Percentiles rank a stretch among this genome's conserved stretches.
phyloP scores from a whole-genome alignment of 2,329 filamentous ascomycete species.

The Colletotrichum agaves region DNA sequence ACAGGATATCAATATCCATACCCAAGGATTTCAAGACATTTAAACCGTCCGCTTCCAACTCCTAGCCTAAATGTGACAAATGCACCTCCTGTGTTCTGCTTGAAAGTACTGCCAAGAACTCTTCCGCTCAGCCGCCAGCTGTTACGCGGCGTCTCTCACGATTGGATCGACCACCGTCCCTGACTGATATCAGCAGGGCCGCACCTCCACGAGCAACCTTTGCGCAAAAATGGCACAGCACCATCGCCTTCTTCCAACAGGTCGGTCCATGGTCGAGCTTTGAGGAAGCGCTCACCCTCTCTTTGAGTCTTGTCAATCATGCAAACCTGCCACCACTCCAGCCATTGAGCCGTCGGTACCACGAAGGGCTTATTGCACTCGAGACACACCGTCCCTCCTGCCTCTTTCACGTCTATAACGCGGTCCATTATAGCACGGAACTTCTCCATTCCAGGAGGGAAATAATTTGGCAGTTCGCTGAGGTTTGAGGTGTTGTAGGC shows the following conservation, averaged over 20 bases:
- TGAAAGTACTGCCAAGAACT: conserved; percentile 1
- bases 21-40: neutral
- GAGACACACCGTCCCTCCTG: conserved; percentile 63
- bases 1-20: neutral
- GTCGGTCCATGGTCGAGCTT: conserved; percentile 29
- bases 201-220: conserved; percentile 63
- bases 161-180: conserved; percentile 40
- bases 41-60: conserved; percentile 10
- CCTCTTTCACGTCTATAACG: conserved; percentile 54
- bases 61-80: conserved; percentile 1
- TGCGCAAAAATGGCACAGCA: conserved; percentile 57
- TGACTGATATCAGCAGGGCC: conserved; percentile 49
- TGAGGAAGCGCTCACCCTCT: conserved; percentile 14
- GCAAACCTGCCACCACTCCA: conserved; percentile 67
- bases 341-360: conserved; percentile 66
- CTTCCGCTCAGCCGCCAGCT: neutral
- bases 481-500: conserved; percentile 57
- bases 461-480: conserved; percentile 53
- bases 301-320: conserved; percentile 39
- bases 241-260: conserved; percentile 46
- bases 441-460: conserved; percentile 52
- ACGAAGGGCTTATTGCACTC: conserved; percentile 61
- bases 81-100: neutral
- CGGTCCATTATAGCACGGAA: conserved; percentile 54
- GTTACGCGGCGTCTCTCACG: conserved; percentile 1